Conservation (phyloP, 768 basidiomycete species). For the Baorangia bicolor region DNA sequence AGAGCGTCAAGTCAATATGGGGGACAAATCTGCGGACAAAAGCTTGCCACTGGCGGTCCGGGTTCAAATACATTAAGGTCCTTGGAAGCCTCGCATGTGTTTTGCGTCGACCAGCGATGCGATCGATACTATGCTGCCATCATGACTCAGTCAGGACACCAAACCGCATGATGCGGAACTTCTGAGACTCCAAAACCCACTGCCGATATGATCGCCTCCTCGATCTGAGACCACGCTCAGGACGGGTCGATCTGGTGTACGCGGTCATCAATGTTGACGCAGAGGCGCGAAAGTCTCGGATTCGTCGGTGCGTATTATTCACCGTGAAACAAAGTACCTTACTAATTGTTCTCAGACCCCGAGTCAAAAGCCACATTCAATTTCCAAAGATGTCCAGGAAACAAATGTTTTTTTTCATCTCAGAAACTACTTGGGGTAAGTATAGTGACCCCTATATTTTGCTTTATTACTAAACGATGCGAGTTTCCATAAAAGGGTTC, state of each 20-base stretch:
- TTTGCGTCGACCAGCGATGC: background rate
- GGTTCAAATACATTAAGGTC: too few species aligned
- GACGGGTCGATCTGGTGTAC: background rate
- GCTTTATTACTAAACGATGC: background rate
- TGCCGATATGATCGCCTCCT: background rate
- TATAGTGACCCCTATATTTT: background rate
- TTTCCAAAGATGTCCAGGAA: background rate
- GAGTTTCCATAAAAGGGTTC: background rate
- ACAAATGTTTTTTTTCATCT: background rate
- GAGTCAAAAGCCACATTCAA: too few species aligned
- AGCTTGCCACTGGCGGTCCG: background rate
- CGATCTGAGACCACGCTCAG: background rate
- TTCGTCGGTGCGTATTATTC: background rate
- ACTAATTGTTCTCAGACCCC: too few species aligned
- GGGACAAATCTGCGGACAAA: background rate
- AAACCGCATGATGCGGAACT: too few species aligned
- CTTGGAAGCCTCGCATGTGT: background rate
- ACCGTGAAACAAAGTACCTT: background rate
- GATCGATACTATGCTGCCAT: too few species aligned
- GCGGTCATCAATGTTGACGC: background rate
- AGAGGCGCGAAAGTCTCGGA: background rate
- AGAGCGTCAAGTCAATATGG: background rate
- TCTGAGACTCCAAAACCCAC: too few species aligned
- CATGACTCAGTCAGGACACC: background rate
- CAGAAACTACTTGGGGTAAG: background rate